Evolutionary conservation across 2,329 filamentous ascomycete species (phyloP).

Genomic region (Diaporthe vexans): DNA sequence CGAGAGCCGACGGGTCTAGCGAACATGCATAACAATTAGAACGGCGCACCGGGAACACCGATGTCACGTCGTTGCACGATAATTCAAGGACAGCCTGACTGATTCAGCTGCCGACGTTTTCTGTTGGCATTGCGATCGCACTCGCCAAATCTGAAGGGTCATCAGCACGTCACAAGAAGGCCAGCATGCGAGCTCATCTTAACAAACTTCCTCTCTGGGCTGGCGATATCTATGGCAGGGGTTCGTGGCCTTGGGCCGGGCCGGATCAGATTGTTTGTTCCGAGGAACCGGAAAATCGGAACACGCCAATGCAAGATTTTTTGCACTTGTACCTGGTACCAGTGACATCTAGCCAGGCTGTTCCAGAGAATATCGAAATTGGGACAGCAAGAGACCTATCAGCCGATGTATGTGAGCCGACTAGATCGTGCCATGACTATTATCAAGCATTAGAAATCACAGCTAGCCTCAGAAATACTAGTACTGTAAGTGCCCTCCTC

Average conservation of each 20-base stretch:
- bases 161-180: background rate
- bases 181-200: background rate
- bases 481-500: too few species aligned
- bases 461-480: background rate
- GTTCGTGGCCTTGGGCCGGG: background rate
- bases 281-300: background rate
- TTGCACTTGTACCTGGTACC: background rate
- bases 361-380: background rate
- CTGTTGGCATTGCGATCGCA: background rate
- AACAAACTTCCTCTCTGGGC: slow-evolving; percentile 1
- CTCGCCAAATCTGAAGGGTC: background rate
- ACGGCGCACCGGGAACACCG: background rate
- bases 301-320: background rate
- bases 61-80: background rate
- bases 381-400: background rate
- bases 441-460: slow-evolving; percentile 26
- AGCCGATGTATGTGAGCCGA: background rate
- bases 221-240: slow-evolving; percentile 7
- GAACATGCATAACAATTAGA: background rate
- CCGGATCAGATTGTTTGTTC: slow-evolving; percentile 14
- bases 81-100: background rate
- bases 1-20: background rate
- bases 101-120: background rate
- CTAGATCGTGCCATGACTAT: slow-evolving; percentile 3
- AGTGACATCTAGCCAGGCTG: background rate